A percentile compares a stretch with the other conserved stretches of the same genome.
Evolutionary conservation across 345 rosid species (phyloP).

Genomic region (Brassica nigra): DNA sequence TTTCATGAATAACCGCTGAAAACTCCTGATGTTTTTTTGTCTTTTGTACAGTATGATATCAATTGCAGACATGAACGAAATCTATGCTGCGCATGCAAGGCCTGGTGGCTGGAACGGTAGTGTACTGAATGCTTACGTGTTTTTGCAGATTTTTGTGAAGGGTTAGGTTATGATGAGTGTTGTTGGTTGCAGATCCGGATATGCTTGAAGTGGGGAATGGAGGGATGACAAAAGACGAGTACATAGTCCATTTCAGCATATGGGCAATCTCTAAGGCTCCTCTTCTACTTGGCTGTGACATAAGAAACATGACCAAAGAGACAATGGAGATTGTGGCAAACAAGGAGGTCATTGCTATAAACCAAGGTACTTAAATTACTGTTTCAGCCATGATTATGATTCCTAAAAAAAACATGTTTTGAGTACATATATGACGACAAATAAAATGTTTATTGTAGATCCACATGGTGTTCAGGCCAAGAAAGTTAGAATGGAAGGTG

Average conservation of each 20-base stretch:
- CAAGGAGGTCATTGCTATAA: conserved; percentile 77
- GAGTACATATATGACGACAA: neutral
- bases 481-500: conserved; percentile 68
- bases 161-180: neutral
- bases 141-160: neutral
- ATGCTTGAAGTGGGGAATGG: conserved; percentile 99
- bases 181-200: conserved; percentile 75
- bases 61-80: conserved; percentile 72
- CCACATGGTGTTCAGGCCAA: conserved; percentile 75
- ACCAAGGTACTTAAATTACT: conserved; percentile 58
- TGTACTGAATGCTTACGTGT: neutral
- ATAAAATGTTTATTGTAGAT: conserved; percentile 45
- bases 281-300: conserved; percentile 78
- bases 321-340: conserved; percentile 60
- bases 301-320: conserved; percentile 65
- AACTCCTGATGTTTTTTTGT: neutral
- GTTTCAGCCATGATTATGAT: neutral
- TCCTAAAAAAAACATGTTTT: conserved; percentile 2
- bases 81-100: conserved; percentile 78
- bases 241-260: conserved; percentile 82
- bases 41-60: conserved; percentile 63
- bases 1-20: neutral
- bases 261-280: conserved; percentile 98
- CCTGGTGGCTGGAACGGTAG: conserved; percentile 98
- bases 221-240: conserved; percentile 86